Base-by-base conservation (phyloP, 257 asterid genomes). In the Rehmannia glutinosa region DNA sequence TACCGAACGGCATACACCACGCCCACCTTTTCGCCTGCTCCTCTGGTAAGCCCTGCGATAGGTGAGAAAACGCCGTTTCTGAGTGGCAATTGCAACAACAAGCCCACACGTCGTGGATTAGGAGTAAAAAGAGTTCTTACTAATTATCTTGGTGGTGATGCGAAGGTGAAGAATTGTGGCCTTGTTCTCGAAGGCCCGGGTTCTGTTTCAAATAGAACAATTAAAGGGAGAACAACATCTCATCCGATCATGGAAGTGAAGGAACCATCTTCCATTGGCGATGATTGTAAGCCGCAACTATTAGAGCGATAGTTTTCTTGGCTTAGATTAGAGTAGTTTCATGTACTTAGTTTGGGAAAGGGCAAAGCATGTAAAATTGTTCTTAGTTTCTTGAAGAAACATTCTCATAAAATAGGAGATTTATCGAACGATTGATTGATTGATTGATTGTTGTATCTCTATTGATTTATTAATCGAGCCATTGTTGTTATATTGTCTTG, bases 81-180 rank as follows among this genome's bases (percentile, higher is more conserved):
- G 17, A 70, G 32, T 24, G 70, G 81, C 33, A 78, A 73, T 16
- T 51, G 72, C 53, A 73, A 43, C 80, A 89, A 85, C 79, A 90
- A 84, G 77, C 71, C 81, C 23, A 64, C 84, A 17, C 81, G 86
- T 2, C 96, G 92, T 19, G 97, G 96, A 21, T 72, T 85, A 8
- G 99, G 96, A 42, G 97, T 87, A 0, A 91, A 84, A 69, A 78
- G 88, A 64, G 95, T 76, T 6, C 80, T 93, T 63, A 80, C 85
- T 0, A 87, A 84, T 74, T 90, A 88, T 72, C 92, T 94, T 1
- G 86, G 83, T 33, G 79, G 89, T 5, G 92, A 87, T 55, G 73
- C 79, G 15, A 87, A 83, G 77, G 75, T 62, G 19, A 83, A 79
- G 79, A 74, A 61, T 60, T 61, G 74, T 32, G 78, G 81, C 46